Conservation (phyloP, 257 asterid genomes). For the Agastache rugosa region DNA sequence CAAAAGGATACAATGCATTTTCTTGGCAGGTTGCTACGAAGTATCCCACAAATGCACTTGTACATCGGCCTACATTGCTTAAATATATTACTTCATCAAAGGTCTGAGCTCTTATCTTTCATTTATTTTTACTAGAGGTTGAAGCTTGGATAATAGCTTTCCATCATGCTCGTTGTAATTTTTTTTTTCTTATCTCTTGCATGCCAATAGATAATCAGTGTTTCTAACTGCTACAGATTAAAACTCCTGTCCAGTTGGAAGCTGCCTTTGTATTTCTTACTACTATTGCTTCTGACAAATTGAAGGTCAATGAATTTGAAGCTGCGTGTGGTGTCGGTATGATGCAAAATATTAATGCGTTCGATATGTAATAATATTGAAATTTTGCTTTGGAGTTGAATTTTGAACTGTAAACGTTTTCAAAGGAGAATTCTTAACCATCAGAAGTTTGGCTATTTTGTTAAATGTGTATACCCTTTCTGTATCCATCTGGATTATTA, state of each 20-base stretch:
- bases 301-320: conserved; percentile 66
- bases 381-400: not conserved
- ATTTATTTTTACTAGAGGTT: not conserved
- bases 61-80: conserved; percentile 77
- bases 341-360: conserved; percentile 22
- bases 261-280: conserved; percentile 74
- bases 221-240: conserved; percentile 52
- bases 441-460: conserved; percentile 10
- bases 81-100: conserved; percentile 63
- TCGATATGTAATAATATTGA: not conserved
- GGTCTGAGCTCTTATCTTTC: conserved; percentile 49
- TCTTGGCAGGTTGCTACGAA: conserved; percentile 80
- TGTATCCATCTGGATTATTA: not conserved
- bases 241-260: conserved; percentile 79
- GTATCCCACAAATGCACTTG: conserved; percentile 82
- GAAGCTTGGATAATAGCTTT: not conserved
- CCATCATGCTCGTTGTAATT: not conserved
- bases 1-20: conserved; percentile 16
- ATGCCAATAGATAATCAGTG: not conserved
- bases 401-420: not conserved
- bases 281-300: conserved; percentile 57
- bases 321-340: conserved; percentile 93
- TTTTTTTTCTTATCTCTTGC: not conserved
- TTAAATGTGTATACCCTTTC: not conserved
- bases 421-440: not conserved